phyloP scores from a whole-genome alignment of 768 basidiomycete genomes.

The Boletus tylopilopsis region DNA sequence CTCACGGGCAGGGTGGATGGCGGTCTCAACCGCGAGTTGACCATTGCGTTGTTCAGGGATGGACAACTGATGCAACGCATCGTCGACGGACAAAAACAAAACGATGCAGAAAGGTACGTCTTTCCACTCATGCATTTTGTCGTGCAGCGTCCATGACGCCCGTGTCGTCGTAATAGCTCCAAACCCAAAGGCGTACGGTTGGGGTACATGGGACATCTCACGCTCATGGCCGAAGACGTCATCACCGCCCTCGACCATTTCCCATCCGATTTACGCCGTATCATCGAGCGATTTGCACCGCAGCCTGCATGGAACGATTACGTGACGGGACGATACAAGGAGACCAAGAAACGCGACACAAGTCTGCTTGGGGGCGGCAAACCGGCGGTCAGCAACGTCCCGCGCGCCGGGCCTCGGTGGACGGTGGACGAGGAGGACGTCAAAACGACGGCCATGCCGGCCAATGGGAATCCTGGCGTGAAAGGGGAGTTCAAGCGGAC shows the following conservation, averaged over 20 bases:
- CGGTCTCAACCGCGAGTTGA: constrained; percentile 82
- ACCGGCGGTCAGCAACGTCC: constrained; percentile 47
- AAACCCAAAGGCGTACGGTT: constrained; percentile 77
- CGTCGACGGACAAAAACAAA: constrained; percentile 77
- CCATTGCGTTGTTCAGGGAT: constrained; percentile 82
- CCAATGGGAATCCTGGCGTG: constrained; percentile 23
- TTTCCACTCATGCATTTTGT: not conserved
- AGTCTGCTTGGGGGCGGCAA: constrained; percentile 84
- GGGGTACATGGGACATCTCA: constrained; percentile 97
- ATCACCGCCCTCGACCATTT: constrained; percentile 86
- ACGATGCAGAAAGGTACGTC: constrained; percentile 70
- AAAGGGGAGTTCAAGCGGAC: constrained; percentile 61
- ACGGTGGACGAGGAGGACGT: constrained; percentile 67
- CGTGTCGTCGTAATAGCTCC: constrained; percentile 41
- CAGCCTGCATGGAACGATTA: constrained; percentile 87
- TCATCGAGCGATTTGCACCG: constrained; percentile 65
- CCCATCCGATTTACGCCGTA: constrained; percentile 68
- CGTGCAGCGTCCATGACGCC: constrained; percentile 4
- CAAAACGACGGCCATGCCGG: constrained; percentile 21
- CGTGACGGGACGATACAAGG: constrained; percentile 78
- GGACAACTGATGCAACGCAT: constrained; percentile 81
- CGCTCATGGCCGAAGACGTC: constrained; percentile 92
- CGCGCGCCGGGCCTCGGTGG: constrained; percentile 44
- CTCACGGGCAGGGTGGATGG: constrained; percentile 81
- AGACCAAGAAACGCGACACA: constrained; percentile 80